Evolutionary conservation across 176 grass and related monocot genomes (phyloP).

Genomic region (Chrysopogon serrulatus): DNA sequence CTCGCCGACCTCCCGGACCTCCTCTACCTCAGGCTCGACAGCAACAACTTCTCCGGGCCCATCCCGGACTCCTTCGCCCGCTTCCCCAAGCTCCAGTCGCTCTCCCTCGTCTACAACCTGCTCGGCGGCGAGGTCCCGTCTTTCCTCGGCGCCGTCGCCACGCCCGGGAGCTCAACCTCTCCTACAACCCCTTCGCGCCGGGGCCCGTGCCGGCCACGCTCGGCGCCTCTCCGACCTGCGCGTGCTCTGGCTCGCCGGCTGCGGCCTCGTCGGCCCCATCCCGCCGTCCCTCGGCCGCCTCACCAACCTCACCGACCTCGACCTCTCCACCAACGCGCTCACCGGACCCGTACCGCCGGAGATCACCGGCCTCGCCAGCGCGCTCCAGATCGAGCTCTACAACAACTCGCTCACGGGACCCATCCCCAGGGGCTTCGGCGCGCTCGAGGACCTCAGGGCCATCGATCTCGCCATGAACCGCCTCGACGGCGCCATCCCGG

Average conservation of each 20-base stretch:
- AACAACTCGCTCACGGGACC: slow-evolving; percentile 70
- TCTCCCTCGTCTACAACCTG: slow-evolving; percentile 64
- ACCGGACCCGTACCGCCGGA: slow-evolving; percentile 45
- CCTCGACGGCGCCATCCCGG: slow-evolving; percentile 61
- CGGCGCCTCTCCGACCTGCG: slow-evolving; percentile 46
- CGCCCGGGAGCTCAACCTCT: slow-evolving; percentile 74
- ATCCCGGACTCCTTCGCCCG: slow-evolving; percentile 60
- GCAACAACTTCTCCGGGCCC: slow-evolving; percentile 75
- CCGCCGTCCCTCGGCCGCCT: slow-evolving; percentile 69
- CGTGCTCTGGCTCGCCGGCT: slow-evolving; percentile 65
- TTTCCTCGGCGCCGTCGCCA: slow-evolving; percentile 45
- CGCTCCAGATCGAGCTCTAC: slow-evolving; percentile 74
- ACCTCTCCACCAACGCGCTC: slow-evolving; percentile 69
- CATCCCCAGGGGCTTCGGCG: slow-evolving; percentile 50
- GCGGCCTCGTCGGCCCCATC: slow-evolving; percentile 62
- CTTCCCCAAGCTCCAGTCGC: slow-evolving; percentile 48
- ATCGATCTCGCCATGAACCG: slow-evolving; percentile 67
- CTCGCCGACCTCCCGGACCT: slow-evolving; percentile 57
- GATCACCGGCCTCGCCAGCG: slow-evolving; percentile 32
- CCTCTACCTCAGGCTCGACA: slow-evolving; percentile 38
- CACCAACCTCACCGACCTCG: slow-evolving; percentile 57
- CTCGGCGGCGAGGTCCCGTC: slow-evolving; percentile 55
- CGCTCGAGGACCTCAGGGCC: slow-evolving; percentile 26
- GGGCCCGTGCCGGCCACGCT: slow-evolving; percentile 40
- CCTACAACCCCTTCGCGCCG: slow-evolving; percentile 62